Base-by-base conservation (phyloP, 2,329 filamentous ascomycete species). In the Cercospora beticola region DNA sequence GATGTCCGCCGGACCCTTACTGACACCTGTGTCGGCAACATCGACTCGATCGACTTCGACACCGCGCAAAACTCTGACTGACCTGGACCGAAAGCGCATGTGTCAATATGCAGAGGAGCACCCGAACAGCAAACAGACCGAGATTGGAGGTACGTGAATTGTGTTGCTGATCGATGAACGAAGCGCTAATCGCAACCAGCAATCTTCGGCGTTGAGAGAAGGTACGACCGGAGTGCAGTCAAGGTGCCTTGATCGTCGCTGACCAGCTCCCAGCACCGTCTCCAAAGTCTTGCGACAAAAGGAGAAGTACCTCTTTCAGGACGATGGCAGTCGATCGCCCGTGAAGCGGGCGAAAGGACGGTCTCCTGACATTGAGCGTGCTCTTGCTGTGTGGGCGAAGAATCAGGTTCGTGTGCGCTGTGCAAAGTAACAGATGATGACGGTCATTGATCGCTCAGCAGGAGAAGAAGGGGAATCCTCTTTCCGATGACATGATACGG, bases 281-380 rank as follows among this genome's bases (percentile, higher is more conserved):
- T 99, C 95, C 65, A 99, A 99, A 79, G 95, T 98, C 65, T 82
- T 99, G 72, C 90, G 94, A 64, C 90, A 97, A 77, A 97, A 94
- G 82, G 95, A 99, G 72, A 95, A 96, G 79, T 98, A 97, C 80
- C 86, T 98, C 16, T 91, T 90, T 76, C 88, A 89, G 64, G 92
- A 92, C 76, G 93, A 92, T 79, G 91, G 89, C 73, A 92, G 85
- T 78, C 88, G 86, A 74, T 94, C 93, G 56, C 92, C 92, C 5
- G 87, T 91, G 73, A 97, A 95, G 80, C 90, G 91, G 73, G 84
- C 87, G 67, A 97, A 97, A 82, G 90, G 92, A 64, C 95, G 94
- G 79, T 90, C 88, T 59, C 93, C 92, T 10, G 94, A 98, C 81
- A 94, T 98, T 75, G 95, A 98, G 79, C 90, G 93, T 76, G 93